A percentile compares a stretch with the other conserved stretches of the same genome.
These are phyloP conservation scores for Alternaria longipes DNA, from an alignment of 2,329 filamentous ascomycete species.

Conservation along the genomic window DNA sequence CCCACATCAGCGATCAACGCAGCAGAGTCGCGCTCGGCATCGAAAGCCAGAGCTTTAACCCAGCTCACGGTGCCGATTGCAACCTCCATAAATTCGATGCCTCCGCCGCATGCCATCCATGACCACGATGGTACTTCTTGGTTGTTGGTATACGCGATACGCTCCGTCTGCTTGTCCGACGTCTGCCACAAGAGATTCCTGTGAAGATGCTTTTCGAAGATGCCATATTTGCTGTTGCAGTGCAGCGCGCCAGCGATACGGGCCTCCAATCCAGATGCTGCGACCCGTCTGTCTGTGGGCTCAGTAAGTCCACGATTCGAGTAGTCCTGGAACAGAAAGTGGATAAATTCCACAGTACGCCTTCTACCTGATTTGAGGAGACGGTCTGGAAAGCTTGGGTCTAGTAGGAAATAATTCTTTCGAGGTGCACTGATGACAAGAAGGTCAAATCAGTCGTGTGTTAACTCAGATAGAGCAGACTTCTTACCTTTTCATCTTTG, in stretches of 20 bases:
- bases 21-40: background rate
- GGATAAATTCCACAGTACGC: constrained; percentile 15
- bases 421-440: constrained; percentile 10
- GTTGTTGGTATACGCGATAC: constrained; percentile 10
- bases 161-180: constrained; percentile 12
- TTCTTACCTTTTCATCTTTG: constrained; percentile 25
- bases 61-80: background rate
- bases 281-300: constrained; percentile 23
- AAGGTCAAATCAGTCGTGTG: constrained; percentile 3
- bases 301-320: constrained; percentile 20
- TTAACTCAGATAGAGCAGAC: constrained; percentile 3
- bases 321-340: constrained; percentile 18
- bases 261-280: constrained; percentile 24
- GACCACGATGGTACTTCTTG: constrained; percentile 27
- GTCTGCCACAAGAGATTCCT: constrained; percentile 28
- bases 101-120: background rate
- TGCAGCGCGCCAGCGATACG: constrained; percentile 19
- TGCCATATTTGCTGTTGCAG: constrained; percentile 22
- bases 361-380: constrained; percentile 13
- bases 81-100: background rate
- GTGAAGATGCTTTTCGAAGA: constrained; percentile 24
- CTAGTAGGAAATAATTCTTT: constrained; percentile 20
- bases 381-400: constrained; percentile 25
- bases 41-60: background rate
- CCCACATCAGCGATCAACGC: background rate